These are phyloP conservation scores for Metschnikowia noctiluminum DNA, from an alignment of 805 yeast species.

Conservation along the genomic window DNA sequence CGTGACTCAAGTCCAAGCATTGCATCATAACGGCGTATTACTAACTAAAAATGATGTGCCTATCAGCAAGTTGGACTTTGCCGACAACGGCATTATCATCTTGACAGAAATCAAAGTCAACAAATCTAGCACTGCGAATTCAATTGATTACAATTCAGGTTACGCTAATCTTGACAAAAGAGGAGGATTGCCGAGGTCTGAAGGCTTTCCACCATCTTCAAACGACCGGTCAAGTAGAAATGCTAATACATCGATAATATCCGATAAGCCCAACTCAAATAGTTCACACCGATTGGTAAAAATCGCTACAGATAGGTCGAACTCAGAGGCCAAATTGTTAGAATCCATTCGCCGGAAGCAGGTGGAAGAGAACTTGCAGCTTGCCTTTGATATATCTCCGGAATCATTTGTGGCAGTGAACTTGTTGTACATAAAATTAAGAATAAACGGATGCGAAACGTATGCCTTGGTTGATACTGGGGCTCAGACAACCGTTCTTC, in stretches of 20 bases:
- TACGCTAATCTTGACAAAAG: too few relatives aligned
- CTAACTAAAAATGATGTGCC: constrained; percentile 35
- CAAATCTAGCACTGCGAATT: too few relatives aligned
- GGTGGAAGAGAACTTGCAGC: constrained; percentile 73
- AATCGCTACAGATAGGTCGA: constrained; percentile 42
- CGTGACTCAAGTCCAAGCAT: constrained; percentile 42
- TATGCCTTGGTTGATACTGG: constrained; percentile 97
- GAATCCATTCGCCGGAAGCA: constrained; percentile 68
- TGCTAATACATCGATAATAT: not conserved
- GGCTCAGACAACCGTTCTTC: constrained; percentile 85
- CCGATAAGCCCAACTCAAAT: not conserved
- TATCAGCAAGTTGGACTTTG: constrained; percentile 46
- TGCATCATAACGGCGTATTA: constrained; percentile 45
- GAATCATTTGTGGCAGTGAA: constrained; percentile 80
- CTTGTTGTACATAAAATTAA: constrained; percentile 78
- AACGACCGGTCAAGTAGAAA: not conserved
- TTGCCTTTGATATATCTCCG: constrained; percentile 85
- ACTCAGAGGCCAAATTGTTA: constrained; percentile 54
- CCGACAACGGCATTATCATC: constrained; percentile 59
- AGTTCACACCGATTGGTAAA: not conserved
- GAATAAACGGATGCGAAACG: constrained; percentile 74
- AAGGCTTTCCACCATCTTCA: too few relatives aligned
- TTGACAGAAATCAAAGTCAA: constrained; percentile 13
- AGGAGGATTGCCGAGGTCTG: too few relatives aligned
- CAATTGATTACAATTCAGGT: too few relatives aligned